Base-by-base conservation (phyloP, 371 early-diverging fungal genomes). In the Lichtheimia ramosa region DNA sequence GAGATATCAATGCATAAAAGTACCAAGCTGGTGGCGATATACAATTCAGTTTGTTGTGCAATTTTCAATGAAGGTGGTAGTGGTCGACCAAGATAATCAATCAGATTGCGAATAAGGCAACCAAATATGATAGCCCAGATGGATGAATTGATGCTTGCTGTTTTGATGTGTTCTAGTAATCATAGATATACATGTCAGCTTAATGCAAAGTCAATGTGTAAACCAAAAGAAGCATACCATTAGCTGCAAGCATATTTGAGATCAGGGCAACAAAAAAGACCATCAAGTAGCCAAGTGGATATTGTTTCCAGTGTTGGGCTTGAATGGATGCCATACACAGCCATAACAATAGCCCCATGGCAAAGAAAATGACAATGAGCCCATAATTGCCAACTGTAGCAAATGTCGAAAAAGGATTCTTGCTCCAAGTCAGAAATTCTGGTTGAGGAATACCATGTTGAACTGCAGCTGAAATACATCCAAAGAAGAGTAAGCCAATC, bases 121-220 rank as follows among this genome's bases (percentile, higher is more conserved):
- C 86, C 86, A 54, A 86, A 71, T 10, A 84, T 66, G 52, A 86
- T 84, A 18, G 84, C 86, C 86, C 86, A 86, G 21, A 86, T 84
- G 14, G 86, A 84, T 51, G 80, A 84, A 14, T 82, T 82, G 48
- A 86, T 63, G 54, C 81, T 79, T 6, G 81, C 83, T 6, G 63
- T 64, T 28, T 40, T 49, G n/a, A 56, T 25, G 7, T 40, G 41
- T 8, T 41, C 51, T 55, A 56, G 16, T 28, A n/a, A 14, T 20
- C 5, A 21, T 7, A 0, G 20, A 15, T 41, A 34, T 15, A 27
- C 43, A 21, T 2, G 56, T 23, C 43, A 43, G 39, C 14, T 25
- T 12, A 15, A 25, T 42, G 55, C 18, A 20, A 6, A 15, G n/a
- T 53, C 0, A 20, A 18, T 39, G 4, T 5, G 46, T 5, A 46